Base-by-base conservation (phyloP, 345 rosid species). In the Salix dunnii region DNA sequence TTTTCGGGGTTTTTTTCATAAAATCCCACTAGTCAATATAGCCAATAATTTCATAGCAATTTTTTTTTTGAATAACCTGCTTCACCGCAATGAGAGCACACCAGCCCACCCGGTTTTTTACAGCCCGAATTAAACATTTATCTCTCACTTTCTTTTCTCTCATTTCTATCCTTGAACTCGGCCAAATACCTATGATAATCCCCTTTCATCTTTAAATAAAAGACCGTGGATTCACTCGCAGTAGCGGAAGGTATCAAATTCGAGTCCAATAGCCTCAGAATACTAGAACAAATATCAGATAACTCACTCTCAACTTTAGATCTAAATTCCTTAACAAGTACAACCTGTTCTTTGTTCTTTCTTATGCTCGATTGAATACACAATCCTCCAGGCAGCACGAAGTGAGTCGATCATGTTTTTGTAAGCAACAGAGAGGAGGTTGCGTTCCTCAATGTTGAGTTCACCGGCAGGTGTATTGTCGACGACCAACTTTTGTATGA, bases 351-450 rank as follows among this genome's bases (percentile, higher is more conserved):
- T 27, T 94, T 97, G 89, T 94, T 92, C 91, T 91, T 91, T 55
- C 98, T 94, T 94, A 87, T 92, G 96, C 86, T 94, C 98, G 72
- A 94, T 94, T 72, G 98, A 94, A 0, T 95, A 91, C 8, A 92
- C 95, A 77, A 94, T 94, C 42, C 98, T 88, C 98, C 98, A 94
- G 5, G 97, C 97, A 3, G 98, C 98, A 2, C 98, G 95, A 25
- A 94, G 95, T 55, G 98, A 92, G 49, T 97, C 98, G 86, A 94
- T 94, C 76, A 94, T 97, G 95, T 94, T 94, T 82, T 94, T 92
- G 85, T 92, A 94, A 38, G 98, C 97, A 0, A 94, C 98, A 7
- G 98, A 94, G 67, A 94, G 95, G 23, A 94, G 97, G 82, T 92
- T 94, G 18, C 98, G 89, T 85, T 94, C 98, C 87, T 94, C 98